phyloP scores from a whole-genome alignment of 225 moss, liverwort and hornwort genomes.

The Sphagnum tenellum region DNA sequence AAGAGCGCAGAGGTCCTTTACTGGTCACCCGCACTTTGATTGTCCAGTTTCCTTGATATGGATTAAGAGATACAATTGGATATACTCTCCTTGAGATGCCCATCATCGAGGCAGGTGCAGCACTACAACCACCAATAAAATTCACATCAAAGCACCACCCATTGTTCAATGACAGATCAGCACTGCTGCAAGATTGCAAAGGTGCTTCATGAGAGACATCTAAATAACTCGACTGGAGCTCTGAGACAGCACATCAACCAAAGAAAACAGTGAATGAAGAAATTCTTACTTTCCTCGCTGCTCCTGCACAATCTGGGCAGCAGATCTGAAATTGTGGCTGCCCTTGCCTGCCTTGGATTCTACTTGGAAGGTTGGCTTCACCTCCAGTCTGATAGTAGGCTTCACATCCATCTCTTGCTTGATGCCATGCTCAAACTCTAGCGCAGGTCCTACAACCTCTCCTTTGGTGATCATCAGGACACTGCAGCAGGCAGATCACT shows the following conservation, averaged over 20 bases:
- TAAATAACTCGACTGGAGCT: no score
- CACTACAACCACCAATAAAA: no score
- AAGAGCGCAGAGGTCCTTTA: slow-evolving; percentile 75
- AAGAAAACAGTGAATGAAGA: not conserved
- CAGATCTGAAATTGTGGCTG: slow-evolving; percentile 25
- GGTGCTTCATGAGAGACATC: no score
- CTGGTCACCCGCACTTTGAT: slow-evolving; percentile 90
- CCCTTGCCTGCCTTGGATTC: slow-evolving; percentile 7
- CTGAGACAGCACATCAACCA: no score
- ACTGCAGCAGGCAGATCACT: not conserved
- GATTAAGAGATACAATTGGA: slow-evolving; percentile 78
- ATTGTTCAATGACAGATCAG: no score
- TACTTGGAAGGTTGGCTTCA: not conserved
- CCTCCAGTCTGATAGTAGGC: not conserved
- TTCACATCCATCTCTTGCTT: not conserved
- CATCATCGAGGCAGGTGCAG: slow-evolving; percentile 4
- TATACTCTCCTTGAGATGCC: slow-evolving; percentile 78
- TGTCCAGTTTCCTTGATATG: slow-evolving; percentile 92
- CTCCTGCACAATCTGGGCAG: slow-evolving; percentile 58
- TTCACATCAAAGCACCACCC: no score
- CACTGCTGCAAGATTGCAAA: no score
- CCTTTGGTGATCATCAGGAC: slow-evolving; percentile 5
- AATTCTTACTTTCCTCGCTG: slow-evolving; percentile 33
- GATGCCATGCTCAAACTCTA: not conserved
- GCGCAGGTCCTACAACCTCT: slow-evolving; percentile 6